phyloP scores from a whole-genome alignment of 2,329 filamentous ascomycete species.

The Rugonectria rugulosa region DNA sequence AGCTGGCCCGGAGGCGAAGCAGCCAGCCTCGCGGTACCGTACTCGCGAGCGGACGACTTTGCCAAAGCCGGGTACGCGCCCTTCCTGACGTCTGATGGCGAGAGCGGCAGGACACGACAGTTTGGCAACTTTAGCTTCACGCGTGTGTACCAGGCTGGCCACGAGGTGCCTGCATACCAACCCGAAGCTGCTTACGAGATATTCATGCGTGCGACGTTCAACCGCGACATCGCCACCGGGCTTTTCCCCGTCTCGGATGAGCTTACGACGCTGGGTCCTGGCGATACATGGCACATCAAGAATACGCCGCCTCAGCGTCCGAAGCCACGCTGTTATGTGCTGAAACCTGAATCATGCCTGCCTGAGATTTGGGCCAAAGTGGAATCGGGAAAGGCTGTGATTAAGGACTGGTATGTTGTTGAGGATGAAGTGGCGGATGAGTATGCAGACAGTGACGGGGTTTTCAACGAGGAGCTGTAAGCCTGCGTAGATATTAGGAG shows the following conservation, averaged over 20 bases:
- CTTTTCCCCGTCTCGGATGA: constrained; percentile 56
- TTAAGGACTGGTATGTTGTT: constrained; percentile 50
- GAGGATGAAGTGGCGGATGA: constrained; percentile 12
- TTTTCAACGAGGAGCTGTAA: not conserved
- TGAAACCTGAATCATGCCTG: constrained; percentile 63
- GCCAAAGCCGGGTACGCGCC: constrained; percentile 72
- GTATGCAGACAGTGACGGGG: not conserved
- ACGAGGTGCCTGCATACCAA: constrained; percentile 67
- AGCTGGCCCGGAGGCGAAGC: constrained; percentile 76
- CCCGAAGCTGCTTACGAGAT: constrained; percentile 63
- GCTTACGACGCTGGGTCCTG: constrained; percentile 61
- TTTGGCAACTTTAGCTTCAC: constrained; percentile 76
- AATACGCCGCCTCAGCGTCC: constrained; percentile 57
- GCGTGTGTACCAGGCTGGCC: constrained; percentile 70
- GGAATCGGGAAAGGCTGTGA: constrained; percentile 56
- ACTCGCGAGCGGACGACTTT: constrained; percentile 55
- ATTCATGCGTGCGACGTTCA: constrained; percentile 65
- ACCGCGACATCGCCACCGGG: constrained; percentile 63
- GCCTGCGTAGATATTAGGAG: not conserved
- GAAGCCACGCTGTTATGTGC: constrained; percentile 65
- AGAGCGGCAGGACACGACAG: constrained; percentile 75
- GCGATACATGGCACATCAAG: constrained; percentile 65
- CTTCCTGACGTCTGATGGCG: constrained; percentile 68
- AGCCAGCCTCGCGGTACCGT: constrained; percentile 69
- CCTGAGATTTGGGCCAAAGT: constrained; percentile 61